A percentile compares a stretch with the other conserved stretches of the same genome.
These are phyloP conservation scores for Apophysomyces ossiformis DNA, from an alignment of 371 early-diverging fungal genomes.

Conservation along the genomic window DNA sequence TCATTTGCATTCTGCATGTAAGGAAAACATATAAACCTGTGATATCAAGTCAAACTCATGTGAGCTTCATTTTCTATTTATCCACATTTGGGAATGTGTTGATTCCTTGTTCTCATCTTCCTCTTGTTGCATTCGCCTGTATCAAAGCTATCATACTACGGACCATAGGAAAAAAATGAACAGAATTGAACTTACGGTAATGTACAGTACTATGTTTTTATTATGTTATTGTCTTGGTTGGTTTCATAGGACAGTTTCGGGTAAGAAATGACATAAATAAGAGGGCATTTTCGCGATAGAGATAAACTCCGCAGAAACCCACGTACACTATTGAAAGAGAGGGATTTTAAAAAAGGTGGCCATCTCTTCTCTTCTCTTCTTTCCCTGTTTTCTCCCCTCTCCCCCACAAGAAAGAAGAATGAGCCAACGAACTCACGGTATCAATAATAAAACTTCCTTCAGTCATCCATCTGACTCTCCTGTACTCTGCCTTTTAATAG, in stretches of 20 bases:
- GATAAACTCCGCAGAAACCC: constrained; percentile 8
- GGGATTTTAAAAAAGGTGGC: neutral
- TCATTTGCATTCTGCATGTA: constrained; percentile 7
- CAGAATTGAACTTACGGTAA: neutral
- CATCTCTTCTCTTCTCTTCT: neutral
- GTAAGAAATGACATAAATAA: neutral
- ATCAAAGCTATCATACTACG: no score
- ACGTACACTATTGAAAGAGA: neutral
- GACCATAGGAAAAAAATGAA: neutral
- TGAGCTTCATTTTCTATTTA: constrained; percentile 9
- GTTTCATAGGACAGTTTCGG: neutral
- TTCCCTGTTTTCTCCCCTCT: neutral
- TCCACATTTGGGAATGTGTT: constrained; percentile 6
- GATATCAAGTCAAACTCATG: constrained; percentile 4
- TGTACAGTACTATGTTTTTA: neutral
- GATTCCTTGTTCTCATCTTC: neutral
- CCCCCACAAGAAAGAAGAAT: neutral
- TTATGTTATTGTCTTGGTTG: no score
- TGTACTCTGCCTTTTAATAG: no score
- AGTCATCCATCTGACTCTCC: neutral
- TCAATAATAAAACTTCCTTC: neutral
- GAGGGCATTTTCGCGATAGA: neutral
- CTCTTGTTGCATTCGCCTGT: neutral
- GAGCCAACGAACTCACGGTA: neutral
- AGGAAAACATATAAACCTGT: constrained; percentile 1